A percentile compares a stretch with the other conserved stretches of the same genome.
Conservation (phyloP, 768 basidiomycete genomes). For the Albatrellus ellisii region DNA sequence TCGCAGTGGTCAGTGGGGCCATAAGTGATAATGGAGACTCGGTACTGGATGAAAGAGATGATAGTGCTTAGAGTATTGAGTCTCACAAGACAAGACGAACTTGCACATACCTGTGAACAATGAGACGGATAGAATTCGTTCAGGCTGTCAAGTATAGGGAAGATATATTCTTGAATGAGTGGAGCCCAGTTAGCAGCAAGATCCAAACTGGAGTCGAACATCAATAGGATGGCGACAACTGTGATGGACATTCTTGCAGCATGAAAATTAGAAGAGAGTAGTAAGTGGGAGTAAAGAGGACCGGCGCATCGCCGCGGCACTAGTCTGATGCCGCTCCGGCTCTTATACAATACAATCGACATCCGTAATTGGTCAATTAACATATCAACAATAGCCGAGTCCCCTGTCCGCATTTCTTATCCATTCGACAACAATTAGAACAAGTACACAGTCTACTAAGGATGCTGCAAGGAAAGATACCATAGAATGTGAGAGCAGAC, state of each 20-base stretch:
- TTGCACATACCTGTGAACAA: conserved; percentile 1
- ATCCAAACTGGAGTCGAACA: conserved; percentile 12
- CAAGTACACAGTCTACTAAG: too few species aligned
- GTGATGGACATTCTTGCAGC: background rate
- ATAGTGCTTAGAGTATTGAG: background rate
- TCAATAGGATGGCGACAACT: conserved; percentile 8
- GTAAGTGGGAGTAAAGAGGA: too few species aligned
- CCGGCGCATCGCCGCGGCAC: too few species aligned
- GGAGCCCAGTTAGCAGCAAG: conserved; percentile 11
- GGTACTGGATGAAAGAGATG: conserved; percentile 2
- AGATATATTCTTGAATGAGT: conserved; percentile 7
- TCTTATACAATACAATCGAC: too few species aligned
- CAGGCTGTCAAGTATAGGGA: conserved; percentile 9
- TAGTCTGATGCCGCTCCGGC: too few species aligned
- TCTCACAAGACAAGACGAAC: background rate
- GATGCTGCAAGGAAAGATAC: too few species aligned
- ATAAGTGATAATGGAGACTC: conserved; percentile 16
- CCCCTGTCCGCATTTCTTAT: too few species aligned
- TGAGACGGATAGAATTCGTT: conserved; percentile 3
- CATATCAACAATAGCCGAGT: too few species aligned
- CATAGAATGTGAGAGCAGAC: too few species aligned
- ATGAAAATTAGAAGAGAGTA: too few species aligned
- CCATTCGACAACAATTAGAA: too few species aligned
- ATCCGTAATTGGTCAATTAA: too few species aligned
- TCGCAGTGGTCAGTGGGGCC: conserved; percentile 10